A percentile compares a stretch with the other conserved stretches of the same genome.
Evolutionary conservation across 2,329 filamentous ascomycete genomes (phyloP).

Genomic region (Fusarium concolor): DNA sequence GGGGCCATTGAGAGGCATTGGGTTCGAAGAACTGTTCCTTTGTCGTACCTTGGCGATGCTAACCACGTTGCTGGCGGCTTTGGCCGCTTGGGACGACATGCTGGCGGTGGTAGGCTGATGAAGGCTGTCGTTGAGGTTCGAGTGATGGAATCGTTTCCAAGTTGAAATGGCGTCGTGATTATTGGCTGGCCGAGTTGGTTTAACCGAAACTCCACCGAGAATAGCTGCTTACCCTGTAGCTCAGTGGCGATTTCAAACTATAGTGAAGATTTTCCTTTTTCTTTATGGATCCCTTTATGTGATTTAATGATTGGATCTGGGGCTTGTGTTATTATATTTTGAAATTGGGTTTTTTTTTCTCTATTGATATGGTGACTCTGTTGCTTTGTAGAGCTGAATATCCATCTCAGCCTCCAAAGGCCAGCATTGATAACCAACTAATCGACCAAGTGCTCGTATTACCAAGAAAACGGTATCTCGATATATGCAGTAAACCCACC

Average conservation of each 20-base stretch:
- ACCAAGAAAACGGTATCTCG: too few species aligned
- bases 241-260: rapidly evolving
- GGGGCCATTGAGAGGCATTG: slow-evolving; percentile 40
- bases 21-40: not conserved
- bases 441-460: too few species aligned
- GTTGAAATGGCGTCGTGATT: slow-evolving; percentile 47
- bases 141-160: slow-evolving; percentile 45
- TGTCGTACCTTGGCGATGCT: slow-evolving; percentile 68
- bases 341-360: too few species aligned
- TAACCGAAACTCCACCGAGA: slow-evolving; percentile 47
- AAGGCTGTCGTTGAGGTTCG: slow-evolving; percentile 43
- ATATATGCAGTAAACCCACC: too few species aligned
- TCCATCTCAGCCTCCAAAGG: too few species aligned
- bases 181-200: slow-evolving; percentile 41
- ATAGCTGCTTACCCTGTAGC: slow-evolving; percentile 32
- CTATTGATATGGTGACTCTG: too few species aligned
- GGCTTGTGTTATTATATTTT: too few species aligned
- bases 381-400: too few species aligned
- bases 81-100: slow-evolving; percentile 72
- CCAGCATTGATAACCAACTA: too few species aligned
- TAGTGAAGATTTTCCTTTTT: not conserved
- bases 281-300: not conserved
- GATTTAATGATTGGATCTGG: not conserved
- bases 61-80: slow-evolving; percentile 65
- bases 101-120: slow-evolving; percentile 49